Conservation (phyloP, 352 stramenopile species). For the Pythium sp. region DNA sequence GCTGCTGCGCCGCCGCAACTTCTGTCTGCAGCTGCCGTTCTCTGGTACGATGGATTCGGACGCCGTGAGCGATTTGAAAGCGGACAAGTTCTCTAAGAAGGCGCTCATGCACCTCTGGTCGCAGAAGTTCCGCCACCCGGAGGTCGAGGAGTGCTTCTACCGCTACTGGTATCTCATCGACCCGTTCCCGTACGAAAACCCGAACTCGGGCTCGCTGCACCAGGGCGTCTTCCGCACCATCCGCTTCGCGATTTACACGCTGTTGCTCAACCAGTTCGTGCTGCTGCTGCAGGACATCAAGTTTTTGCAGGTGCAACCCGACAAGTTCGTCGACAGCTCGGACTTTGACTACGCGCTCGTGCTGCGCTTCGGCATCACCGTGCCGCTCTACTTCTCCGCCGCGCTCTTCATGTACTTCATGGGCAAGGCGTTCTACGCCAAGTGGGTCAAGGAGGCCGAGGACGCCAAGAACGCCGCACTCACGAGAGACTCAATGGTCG, state of each 20-base stretch:
- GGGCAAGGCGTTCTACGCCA: conserved; percentile 67
- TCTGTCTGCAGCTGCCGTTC: conserved; percentile 74
- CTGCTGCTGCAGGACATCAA: conserved; percentile 77
- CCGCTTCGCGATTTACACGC: conserved; percentile 67
- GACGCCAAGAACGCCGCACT: conserved; percentile 60
- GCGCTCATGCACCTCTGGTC: conserved; percentile 64
- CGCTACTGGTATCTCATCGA: conserved; percentile 87
- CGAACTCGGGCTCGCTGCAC: conserved; percentile 72
- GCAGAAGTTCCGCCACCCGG: conserved; percentile 66
- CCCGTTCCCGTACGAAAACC: conserved; percentile 80
- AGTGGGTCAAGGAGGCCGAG: conserved; percentile 66
- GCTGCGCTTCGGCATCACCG: conserved; percentile 65
- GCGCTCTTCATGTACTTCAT: conserved; percentile 79
- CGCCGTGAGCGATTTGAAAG: conserved; percentile 52
- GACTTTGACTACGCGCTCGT: conserved; percentile 63
- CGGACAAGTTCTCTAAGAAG: conserved; percentile 71
- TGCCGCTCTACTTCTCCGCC: conserved; percentile 66
- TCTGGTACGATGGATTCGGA: conserved; percentile 69
- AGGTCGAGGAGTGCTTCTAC: conserved; percentile 82
- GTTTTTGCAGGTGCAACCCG: conserved; percentile 64
- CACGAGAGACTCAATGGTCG: conserved; percentile 29
- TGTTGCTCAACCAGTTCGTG: conserved; percentile 72
- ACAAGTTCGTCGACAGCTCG: conserved; percentile 40
- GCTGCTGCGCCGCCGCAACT: conserved; percentile 69
- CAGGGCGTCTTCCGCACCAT: conserved; percentile 71